Conservation (phyloP, 2,329 filamentous ascomycete genomes). For the Purpureocillium lavendulum region DNA sequence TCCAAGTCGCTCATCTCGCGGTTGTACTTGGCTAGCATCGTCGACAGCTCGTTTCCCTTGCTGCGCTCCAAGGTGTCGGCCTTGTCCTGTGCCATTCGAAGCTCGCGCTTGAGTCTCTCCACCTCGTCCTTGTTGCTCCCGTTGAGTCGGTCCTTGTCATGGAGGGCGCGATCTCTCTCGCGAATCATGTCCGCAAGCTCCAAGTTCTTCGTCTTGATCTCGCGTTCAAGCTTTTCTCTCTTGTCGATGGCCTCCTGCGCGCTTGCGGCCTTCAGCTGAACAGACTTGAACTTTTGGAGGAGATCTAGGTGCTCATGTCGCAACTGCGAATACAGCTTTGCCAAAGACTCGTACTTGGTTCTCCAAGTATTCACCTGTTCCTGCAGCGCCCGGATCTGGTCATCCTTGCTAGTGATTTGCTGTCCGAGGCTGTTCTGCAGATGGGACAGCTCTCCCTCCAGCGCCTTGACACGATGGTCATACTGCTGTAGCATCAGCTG, state of each 20-base stretch:
- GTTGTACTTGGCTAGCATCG: slow-evolving; percentile 93
- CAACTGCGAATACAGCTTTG: slow-evolving; percentile 94
- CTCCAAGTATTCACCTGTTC: slow-evolving; percentile 98
- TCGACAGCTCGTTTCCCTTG: slow-evolving; percentile 91
- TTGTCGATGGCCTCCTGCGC: slow-evolving; percentile 94
- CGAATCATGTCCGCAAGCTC: slow-evolving; percentile 98
- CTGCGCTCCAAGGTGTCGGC: slow-evolving; percentile 86
- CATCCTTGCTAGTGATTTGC: slow-evolving; percentile 83
- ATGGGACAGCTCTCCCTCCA: slow-evolving; percentile 80
- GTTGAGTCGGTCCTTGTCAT: slow-evolving; percentile 82
- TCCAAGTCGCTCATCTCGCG: slow-evolving; percentile 95
- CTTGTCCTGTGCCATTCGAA: slow-evolving; percentile 83
- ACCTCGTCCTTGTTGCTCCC: slow-evolving; percentile 88
- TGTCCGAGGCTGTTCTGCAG: slow-evolving; percentile 77
- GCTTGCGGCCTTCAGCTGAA: slow-evolving; percentile 93
- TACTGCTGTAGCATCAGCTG: slow-evolving; percentile 97
- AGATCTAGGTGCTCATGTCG: slow-evolving; percentile 92
- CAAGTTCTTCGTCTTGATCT: slow-evolving; percentile 99
- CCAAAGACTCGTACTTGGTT: slow-evolving; percentile 90
- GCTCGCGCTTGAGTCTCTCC: slow-evolving; percentile 88
- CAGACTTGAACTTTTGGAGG: slow-evolving; percentile 89
- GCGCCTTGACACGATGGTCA: slow-evolving; percentile 84
- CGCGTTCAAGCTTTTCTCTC: slow-evolving; percentile 89
- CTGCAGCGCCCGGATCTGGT: slow-evolving; percentile 85
- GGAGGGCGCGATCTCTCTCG: slow-evolving; percentile 84